Base-by-base conservation (phyloP, 179 eudicot genomes). In the Carnegiea gigantea region DNA sequence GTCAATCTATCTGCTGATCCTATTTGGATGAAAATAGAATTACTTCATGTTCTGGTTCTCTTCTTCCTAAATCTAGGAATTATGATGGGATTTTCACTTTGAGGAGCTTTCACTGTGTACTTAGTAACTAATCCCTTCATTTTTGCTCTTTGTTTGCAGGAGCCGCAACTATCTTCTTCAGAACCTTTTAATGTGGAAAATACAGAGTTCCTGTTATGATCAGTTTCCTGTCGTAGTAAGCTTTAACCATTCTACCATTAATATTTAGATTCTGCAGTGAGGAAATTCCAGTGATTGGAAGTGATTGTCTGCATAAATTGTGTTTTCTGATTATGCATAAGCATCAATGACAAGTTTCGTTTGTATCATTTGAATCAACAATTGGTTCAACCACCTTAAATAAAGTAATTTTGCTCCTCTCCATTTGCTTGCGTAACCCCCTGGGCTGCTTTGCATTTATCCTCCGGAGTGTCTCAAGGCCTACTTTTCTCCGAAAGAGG, bases 121-220 rank as follows among this genome's bases (percentile, higher is more conserved):
- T 18, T 57, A 18, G 62, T 4, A 11, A 53, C 60, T 53, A 57
- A 57, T 24, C 9, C 2, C 68, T 48, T 76, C 38, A 28, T 46
- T 62, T 77, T 40, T 14, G 44, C n/a, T 5, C 36, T 43, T 62
- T 7, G 21, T 70, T 26, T 86, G 87, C 90, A 92, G 96, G 93
- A 89, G 74, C 90, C 90, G 5, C 87, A 84, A 75, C 79, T 92
- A 80, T 92, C 93, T 6, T 88, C 92, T 78, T 89, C 93, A 8
- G 79, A 92, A 75, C 48, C 28, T 15, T 90, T 92, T 59, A 84
- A 91, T 53, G 73, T 80, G 6, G 82, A 84, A 28, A 77, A 67
- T 23, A 77, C 88, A 1, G 54, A 53, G 77, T 86, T 86, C 73
- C 53, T 43, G 40, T 33, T 86, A 75, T 86, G 84, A 86, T 77